Evolutionary conservation across 2,329 filamentous ascomycete genomes (phyloP).

Genomic region (Fusarium sp.): DNA sequence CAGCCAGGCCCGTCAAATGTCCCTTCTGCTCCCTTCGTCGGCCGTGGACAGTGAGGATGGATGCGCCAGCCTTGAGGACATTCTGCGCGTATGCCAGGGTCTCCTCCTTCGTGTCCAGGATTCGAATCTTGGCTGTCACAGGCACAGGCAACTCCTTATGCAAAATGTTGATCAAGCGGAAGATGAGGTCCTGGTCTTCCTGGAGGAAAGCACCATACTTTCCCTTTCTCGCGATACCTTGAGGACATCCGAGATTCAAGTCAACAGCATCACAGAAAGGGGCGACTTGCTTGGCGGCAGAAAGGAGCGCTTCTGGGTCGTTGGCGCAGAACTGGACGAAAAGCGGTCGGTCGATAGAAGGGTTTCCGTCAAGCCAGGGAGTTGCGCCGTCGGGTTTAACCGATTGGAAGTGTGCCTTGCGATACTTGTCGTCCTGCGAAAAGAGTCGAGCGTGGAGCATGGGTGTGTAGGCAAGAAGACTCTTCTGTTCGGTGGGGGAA

Average conservation of each 20-base stretch:
- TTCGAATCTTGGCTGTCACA: slow-evolving; percentile 93
- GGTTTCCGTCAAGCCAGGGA: slow-evolving; percentile 86
- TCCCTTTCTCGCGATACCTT: slow-evolving; percentile 91
- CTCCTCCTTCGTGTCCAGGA: slow-evolving; percentile 86
- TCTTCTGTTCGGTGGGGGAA: slow-evolving; percentile 68
- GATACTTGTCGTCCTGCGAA: slow-evolving; percentile 78
- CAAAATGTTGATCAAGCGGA: slow-evolving; percentile 82
- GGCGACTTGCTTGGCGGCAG: slow-evolving; percentile 80
- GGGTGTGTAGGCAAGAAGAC: slow-evolving; percentile 87
- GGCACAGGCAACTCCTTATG: slow-evolving; percentile 83
- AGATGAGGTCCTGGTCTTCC: slow-evolving; percentile 88
- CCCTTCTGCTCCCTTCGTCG: slow-evolving; percentile 92
- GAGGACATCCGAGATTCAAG: slow-evolving; percentile 93
- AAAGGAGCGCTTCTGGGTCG: slow-evolving; percentile 80
- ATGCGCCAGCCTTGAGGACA: slow-evolving; percentile 87
- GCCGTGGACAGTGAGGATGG: slow-evolving; percentile 93
- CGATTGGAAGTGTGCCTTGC: slow-evolving; percentile 83
- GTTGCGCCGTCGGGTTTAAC: slow-evolving; percentile 51
- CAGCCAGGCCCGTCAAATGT: slow-evolving; percentile 90
- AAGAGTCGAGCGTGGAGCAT: slow-evolving; percentile 97
- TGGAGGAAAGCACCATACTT: slow-evolving; percentile 95
- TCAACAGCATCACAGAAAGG: slow-evolving; percentile 96
- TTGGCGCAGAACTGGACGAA: slow-evolving; percentile 98
- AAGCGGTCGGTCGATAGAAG: slow-evolving; percentile 83
- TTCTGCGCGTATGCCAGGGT: slow-evolving; percentile 91